Base-by-base conservation (phyloP, 1,139 yeast genomes). In the Yamadazyma diddensiae region DNA sequence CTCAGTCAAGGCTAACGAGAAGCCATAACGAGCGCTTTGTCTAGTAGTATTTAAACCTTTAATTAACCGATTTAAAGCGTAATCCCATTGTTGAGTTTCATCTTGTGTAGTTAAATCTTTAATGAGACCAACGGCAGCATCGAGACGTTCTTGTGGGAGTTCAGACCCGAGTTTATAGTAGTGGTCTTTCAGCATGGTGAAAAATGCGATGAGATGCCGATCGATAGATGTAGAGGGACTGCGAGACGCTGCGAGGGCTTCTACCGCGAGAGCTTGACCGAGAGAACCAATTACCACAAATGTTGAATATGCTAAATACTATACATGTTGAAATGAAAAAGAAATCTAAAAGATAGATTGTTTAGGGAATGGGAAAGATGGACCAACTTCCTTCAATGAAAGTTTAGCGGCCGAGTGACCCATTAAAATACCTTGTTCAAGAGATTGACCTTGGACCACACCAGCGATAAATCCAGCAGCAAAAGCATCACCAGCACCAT, bases 401-500 rank as follows among this genome's bases (percentile, higher is more conserved):
- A 85, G 65, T 45, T 87, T 73, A 41, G 98, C 99, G 47, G 94
- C 80, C 97, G 97, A 90, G 68, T 90, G 97, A 47, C 98, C 99
- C 62, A 82, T 77, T 50, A 83, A 87, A 44, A 92, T 72, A 39
- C 84, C 67, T 32, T 75, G 67, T 29, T 70, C 67, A 38, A 88
- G 57, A 21, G 90, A 48, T 62, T 83, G 78, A 47, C 82, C 88
- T 63, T 82, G 69, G 36, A 86, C 94, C 47, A 90, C 67, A 40
- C 90, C 94, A 40, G 96, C 96, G 48, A 90, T 65, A 62, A 92
- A 92, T 37, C 98, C 99, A 55, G 95, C 95, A 39, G 97, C 98
- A 57, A 92, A 92, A 15, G 98, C 97, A 59, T 92, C 99, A 61
- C 98, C 99, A 29, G 98, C 98, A 70, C 98, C 98, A 66, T 92